Evolutionary conservation across 768 basidiomycete species (phyloP).

Genomic region (Mrakia gelida): DNA sequence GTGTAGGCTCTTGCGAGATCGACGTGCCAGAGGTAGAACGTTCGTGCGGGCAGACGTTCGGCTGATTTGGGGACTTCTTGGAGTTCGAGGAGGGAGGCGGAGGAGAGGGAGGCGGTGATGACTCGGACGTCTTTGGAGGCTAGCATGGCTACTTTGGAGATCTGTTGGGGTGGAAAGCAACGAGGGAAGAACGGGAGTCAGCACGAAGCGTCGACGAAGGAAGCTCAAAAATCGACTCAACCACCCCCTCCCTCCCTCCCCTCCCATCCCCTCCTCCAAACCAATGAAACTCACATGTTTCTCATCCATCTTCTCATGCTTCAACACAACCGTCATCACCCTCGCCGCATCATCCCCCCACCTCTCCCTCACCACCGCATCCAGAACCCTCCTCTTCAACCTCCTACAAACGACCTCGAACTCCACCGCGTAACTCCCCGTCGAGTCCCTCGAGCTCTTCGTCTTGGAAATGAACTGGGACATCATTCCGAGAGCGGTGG

Average conservation of each 20-base stretch:
- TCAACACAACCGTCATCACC: slow-evolving; percentile 69
- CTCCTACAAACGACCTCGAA: slow-evolving; percentile 67
- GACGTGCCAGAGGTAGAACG: slow-evolving; percentile 92
- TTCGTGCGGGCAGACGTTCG: slow-evolving; percentile 81
- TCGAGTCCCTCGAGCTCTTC: slow-evolving; percentile 49
- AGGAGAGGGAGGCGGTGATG: slow-evolving; percentile 69
- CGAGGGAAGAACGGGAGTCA: not conserved
- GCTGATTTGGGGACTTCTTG: slow-evolving; percentile 90
- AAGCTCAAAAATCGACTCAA: not conserved
- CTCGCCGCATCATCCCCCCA: slow-evolving; percentile 79
- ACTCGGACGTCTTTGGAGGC: slow-evolving; percentile 79
- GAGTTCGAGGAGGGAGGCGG: slow-evolving; percentile 76
- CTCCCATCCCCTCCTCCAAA: not conserved
- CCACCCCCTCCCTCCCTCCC: not conserved
- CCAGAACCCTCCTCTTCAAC: slow-evolving; percentile 65
- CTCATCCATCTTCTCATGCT: slow-evolving; percentile 88
- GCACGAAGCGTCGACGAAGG: not conserved
- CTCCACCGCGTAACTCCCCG: slow-evolving; percentile 66
- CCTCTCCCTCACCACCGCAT: slow-evolving; percentile 72
- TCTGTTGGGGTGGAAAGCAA: slow-evolving; percentile 52
- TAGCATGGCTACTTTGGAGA: slow-evolving; percentile 91
- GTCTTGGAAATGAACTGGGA: slow-evolving; percentile 65
- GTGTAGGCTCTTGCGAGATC: slow-evolving; percentile 79
- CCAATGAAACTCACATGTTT: slow-evolving; percentile 62
- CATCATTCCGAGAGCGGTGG: slow-evolving; percentile 64